Base-by-base conservation (phyloP, 2,329 filamentous ascomycete genomes). In the Fusarium acutatum region DNA sequence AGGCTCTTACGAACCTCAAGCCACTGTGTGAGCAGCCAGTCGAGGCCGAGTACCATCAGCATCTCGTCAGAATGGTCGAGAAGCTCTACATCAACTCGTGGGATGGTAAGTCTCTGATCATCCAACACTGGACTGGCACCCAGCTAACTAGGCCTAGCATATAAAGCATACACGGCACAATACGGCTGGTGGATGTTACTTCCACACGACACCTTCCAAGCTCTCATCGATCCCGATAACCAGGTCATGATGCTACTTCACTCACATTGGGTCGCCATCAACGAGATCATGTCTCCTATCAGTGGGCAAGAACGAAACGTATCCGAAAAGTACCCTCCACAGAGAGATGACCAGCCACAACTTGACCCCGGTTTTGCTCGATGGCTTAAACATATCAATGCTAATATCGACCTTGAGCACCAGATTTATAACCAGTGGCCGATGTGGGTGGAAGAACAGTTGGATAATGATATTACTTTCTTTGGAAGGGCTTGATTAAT, bases 111-210 rank as follows among this genome's bases (percentile, higher is more conserved):
- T 72, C 4, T 49, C 26, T 4, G 14, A 15, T 13, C 6, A 32
- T 18, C 26, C 3, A 40, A 15, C 7, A 38, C 10, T 2, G 22
- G 50, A 43, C 10, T 2, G n/a, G 38, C 5, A 37, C 15, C 17
- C n/a, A 53, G 47, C 56, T 75, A 60, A 75, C 54, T 52, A 15
- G 40, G 20, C 10, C 20, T 43, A 88, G 88, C 87, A 22, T 89
- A 88, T 75, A 81, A 84, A 69, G 80, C 84, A n/a, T 83, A 89
- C 59, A 82, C 82, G 46, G 80, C 82, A 60, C 86, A 88, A 73
- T 89, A 88, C 76, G 82, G 78, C 8, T 90, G 88, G 88, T 89
- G 88, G 88, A 89, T 89, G 83, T 83, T 87, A 77, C 82, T 90
- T 13, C 85, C 87, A 14, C 87, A 89, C 71, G 81, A 83, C 40